These are phyloP conservation scores for Yarrowia sp. DNA, from an alignment of 805 yeast species.

Conservation along the genomic window DNA sequence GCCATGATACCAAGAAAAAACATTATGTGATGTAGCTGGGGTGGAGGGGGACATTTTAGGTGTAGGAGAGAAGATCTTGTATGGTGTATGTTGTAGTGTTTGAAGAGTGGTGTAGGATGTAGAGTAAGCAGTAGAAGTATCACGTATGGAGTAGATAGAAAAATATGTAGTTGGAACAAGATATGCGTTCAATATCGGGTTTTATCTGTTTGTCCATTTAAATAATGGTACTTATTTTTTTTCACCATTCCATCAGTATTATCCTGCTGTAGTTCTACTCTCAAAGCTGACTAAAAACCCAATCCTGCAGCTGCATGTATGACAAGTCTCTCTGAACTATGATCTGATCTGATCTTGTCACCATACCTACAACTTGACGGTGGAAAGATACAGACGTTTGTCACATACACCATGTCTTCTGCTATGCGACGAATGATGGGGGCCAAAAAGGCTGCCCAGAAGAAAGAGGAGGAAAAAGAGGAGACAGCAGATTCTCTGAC, in stretches of 20 bases:
- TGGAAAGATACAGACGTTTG: neutral
- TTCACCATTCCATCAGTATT: no score
- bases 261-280: neutral
- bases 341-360: neutral
- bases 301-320: neutral
- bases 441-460: conserved; percentile 22
- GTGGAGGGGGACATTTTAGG: no score
- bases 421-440: conserved; percentile 25
- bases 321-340: neutral
- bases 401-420: conserved; percentile 6
- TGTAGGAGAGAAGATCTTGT: no score
- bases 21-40: neutral
- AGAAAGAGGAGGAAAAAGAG: neutral
- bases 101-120: no score
- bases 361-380: neutral
- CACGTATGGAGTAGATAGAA: no score
- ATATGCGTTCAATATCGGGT: no score
- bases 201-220: no score
- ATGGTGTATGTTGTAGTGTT: no score
- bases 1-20: neutral
- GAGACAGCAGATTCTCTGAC: neutral
- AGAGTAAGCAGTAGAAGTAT: no score
- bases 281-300: neutral
- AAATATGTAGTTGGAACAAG: no score
- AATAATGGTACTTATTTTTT: no score